Evolutionary conservation across 805 yeast species (phyloP).

Genomic region (Suhomyces canberraensis): DNA sequence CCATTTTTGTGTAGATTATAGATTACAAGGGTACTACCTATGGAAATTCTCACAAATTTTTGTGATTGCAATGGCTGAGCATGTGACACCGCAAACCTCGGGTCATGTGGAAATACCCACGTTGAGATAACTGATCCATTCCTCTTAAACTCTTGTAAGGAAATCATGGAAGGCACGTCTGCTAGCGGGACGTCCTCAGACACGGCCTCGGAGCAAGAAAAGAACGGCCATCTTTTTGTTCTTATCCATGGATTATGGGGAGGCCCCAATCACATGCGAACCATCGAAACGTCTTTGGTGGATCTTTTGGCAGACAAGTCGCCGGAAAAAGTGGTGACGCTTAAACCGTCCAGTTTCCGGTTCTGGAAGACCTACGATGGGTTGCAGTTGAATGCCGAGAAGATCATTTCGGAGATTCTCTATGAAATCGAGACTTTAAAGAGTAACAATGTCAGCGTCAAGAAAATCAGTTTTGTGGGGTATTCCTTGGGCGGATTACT

Average conservation of each 20-base stretch:
- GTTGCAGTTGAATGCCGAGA: constrained; percentile 30
- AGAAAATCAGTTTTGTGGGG: constrained; percentile 38
- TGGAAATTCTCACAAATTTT: not conserved
- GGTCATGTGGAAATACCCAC: too few species aligned
- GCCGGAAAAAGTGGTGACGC: constrained; percentile 28
- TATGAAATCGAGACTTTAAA: constrained; percentile 40
- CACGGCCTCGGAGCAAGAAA: not conserved
- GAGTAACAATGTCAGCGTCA: constrained; percentile 25
- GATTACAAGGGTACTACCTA: not conserved
- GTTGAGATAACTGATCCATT: too few species aligned
- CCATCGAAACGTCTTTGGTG: constrained; percentile 31
- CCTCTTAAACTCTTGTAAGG: too few species aligned
- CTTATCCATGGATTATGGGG: constrained; percentile 46
- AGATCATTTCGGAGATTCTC: constrained; percentile 34
- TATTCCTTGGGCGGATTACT: constrained; percentile 44
- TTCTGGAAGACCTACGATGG: constrained; percentile 48
- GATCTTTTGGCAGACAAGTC: constrained; percentile 20
- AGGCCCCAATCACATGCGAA: constrained; percentile 38
- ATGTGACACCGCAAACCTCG: too few species aligned
- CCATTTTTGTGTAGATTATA: constrained; percentile 8
- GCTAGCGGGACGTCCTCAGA: too few species aligned
- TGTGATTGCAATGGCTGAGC: not conserved
- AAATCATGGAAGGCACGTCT: too few species aligned
- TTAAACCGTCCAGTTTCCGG: constrained; percentile 38
- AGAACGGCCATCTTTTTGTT: constrained; percentile 36